Evolutionary conservation across 176 grass and related monocot species (phyloP), one percentile per base, ranked within the genome.

Genomic region (Alopecurus myosuroides): DNA sequence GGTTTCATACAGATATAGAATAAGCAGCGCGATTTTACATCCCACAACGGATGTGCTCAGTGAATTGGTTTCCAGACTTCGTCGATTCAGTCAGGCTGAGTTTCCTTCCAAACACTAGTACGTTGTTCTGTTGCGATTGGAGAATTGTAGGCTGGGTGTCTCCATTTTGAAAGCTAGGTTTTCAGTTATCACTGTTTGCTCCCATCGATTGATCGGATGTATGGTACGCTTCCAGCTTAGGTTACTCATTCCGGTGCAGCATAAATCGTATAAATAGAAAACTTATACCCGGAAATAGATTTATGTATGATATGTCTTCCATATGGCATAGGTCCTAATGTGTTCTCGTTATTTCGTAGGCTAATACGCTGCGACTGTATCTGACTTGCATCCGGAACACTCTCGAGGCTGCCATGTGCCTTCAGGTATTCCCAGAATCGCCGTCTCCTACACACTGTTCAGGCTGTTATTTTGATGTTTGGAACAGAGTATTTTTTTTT

Each of bases 341-440:
- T 8, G 44, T 62, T 75, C 44, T 78, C 48, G 82, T 70, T 15
- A 64, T 39, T 55, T 82, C 35, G 48, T 39, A 97, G 92, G 92
- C 95, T 19, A 94, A 91, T 82, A 79, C 92, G 19, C 82, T 97
- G 75, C 85, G 96, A 7, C 68, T 95, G 84, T 98, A 98, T 71
- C 91, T 98, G 30, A 95, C 93, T 31, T 98, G 93, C 80, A 98
- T 98, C 74, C 87, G 93, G 31, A 98, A 95, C 85, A 98, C 96
- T 31, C 86, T 98, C 41, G 96, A 98, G 53, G 96, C 93, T 63
- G 93, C 96, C 23, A 98, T 98, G 96, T 98, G 96, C 87, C 86
- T 98, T 35, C 96, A 98, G 93, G 96, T 98, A 77, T 78, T 23
- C 14, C 39, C 4, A 22, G 20, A 13, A 12, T 63, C 20, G 36